Evolutionary conservation across 305 asterid genomes (phyloP), one percentile per base, ranked within the genome.

Genomic region (Withania somnifera): DNA sequence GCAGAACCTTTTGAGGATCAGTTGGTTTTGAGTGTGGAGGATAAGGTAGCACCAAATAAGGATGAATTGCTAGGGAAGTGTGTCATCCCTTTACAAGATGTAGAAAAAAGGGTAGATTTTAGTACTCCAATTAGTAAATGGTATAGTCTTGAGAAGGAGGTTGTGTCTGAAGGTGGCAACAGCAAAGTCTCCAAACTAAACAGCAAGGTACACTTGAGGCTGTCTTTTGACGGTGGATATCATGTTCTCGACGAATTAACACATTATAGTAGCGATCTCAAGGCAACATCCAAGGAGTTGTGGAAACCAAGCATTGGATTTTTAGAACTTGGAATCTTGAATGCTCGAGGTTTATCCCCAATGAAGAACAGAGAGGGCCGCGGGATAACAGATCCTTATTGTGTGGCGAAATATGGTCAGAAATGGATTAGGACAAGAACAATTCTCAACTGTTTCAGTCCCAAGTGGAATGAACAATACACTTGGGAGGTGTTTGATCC

Each of bases 401-500:
- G 97, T 76, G 98, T 93, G 77, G 98, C 97, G 1, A 95, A 95
- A 86, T 95, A 93, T 66, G 98, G 98, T 42, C 98, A 87, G 85
- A 95, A 95, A 67, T 95, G 98, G 98, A 92, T 92, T 78, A 85
- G 97, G 78, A 95, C 98, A 11, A 85, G 98, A 78, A 95, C 98
- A 9, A 82, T 95, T 7, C 80, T 90, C 60, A 88, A 86, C 89
- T 90, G 86, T 75, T 88, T 91, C 80, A 89, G 85, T 81, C 97
- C 98, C 2, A 88, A 86, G 69, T 95, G 98, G 98, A 95, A 95
- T 68, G 97, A 95, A 77, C 98, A 95, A 28, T 95, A 95, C 87
- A 95, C 97, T 0, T 95, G 98, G 98, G 98, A 95, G 60, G 94
- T 95, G 24, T 92, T 86, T 57, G 98, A 95, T 84, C 98, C 98